A percentile compares a stretch with the other conserved stretches of the same genome.
These are phyloP conservation scores for Lenwebbia sp. DNA, from an alignment of 345 rosid species.

Conservation along the genomic window DNA sequence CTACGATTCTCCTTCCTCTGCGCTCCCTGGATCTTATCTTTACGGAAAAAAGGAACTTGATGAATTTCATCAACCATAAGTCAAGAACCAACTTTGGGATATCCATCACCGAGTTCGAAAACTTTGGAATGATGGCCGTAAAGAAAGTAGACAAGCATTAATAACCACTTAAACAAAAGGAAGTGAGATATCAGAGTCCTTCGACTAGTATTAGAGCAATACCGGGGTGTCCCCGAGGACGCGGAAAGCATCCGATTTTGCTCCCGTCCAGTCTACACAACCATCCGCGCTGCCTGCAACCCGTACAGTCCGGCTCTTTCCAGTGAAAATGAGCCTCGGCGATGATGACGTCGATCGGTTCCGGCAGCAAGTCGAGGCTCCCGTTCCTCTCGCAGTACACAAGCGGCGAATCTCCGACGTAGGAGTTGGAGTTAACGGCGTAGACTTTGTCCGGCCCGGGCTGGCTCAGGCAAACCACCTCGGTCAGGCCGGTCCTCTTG, in stretches of 20 bases:
- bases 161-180: neutral
- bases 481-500: neutral
- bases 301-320: neutral
- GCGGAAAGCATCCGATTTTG: neutral
- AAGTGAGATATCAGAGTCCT: neutral
- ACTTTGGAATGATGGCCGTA: neutral
- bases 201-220: neutral
- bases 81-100: neutral
- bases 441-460: neutral
- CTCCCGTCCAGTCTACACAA: neutral
- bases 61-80: neutral
- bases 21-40: neutral
- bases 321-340: neutral
- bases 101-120: neutral
- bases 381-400: neutral
- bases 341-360: neutral
- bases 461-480: rapidly evolving
- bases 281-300: rapidly evolving
- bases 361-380: neutral
- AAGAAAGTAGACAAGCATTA: neutral
- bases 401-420: neutral
- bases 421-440: neutral
- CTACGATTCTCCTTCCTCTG: neutral
- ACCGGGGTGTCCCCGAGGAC: neutral
- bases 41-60: neutral